These are phyloP conservation scores for Mytilinidion resinicola DNA, from an alignment of 495 filamentous ascomycete genomes.

Conservation along the genomic window DNA sequence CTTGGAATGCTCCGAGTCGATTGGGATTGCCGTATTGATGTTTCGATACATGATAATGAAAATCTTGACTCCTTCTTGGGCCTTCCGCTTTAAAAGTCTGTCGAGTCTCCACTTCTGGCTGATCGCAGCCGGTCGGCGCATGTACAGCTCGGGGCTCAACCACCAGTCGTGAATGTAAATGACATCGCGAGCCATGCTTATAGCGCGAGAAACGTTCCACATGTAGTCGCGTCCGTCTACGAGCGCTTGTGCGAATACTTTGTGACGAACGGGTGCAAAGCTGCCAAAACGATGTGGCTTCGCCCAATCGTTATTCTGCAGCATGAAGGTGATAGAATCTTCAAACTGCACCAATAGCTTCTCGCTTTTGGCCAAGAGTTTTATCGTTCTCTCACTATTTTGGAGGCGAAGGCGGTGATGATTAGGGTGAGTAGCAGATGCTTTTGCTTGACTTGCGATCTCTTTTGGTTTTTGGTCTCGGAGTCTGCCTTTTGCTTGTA, in stretches of 20 bases:
- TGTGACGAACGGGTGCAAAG: slow-evolving; percentile 82
- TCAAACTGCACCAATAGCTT: slow-evolving; percentile 86
- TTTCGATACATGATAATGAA: slow-evolving; percentile 99
- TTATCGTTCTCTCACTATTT: slow-evolving; percentile 84
- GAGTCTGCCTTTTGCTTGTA: slow-evolving; percentile 61
- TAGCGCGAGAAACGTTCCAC: slow-evolving; percentile 97
- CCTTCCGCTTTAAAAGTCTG: slow-evolving; percentile 88
- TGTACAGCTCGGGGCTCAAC: slow-evolving; percentile 93
- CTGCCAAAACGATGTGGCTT: slow-evolving; percentile 80
- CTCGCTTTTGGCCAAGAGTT: slow-evolving; percentile 88
- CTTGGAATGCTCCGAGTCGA: slow-evolving; percentile 98
- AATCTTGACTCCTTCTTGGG: slow-evolving; percentile 90
- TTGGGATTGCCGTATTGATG: slow-evolving; percentile 94
- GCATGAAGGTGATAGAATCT: slow-evolving; percentile 83
- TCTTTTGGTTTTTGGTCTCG: slow-evolving; percentile 52
- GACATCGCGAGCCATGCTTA: slow-evolving; percentile 96
- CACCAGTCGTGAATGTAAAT: slow-evolving; percentile 99
- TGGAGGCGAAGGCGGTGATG: slow-evolving; percentile 78
- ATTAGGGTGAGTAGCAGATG: slow-evolving; percentile 61
- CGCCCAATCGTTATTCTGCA: slow-evolving; percentile 70
- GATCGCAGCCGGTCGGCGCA: slow-evolving; percentile 90
- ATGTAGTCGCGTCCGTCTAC: slow-evolving; percentile 97
- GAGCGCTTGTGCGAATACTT: slow-evolving; percentile 91
- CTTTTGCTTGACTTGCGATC: slow-evolving; percentile 49
- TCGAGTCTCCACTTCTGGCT: slow-evolving; percentile 99